phyloP scores from a whole-genome alignment of 345 rosid genomes.

The Dovyalis caffra region DNA sequence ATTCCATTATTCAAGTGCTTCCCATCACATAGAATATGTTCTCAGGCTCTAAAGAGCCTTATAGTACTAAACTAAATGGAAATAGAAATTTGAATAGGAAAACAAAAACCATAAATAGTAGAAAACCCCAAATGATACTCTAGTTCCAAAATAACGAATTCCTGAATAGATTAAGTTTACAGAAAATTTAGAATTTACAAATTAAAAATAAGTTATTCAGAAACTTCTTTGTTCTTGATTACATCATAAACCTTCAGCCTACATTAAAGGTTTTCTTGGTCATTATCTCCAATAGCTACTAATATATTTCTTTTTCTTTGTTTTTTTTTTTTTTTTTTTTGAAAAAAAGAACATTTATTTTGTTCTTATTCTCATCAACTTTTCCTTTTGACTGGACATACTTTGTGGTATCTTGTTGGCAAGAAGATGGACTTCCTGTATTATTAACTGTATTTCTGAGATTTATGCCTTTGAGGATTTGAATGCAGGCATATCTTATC shows the following conservation, averaged over 20 bases:
- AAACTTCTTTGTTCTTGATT: background rate
- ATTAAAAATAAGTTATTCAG: background rate
- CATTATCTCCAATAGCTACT: background rate
- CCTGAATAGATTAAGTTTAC: background rate
- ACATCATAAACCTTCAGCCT: background rate
- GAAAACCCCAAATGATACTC: background rate
- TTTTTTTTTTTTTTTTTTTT: background rate
- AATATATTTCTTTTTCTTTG: background rate
- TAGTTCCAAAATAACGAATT: background rate
- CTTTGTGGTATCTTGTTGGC: background rate
- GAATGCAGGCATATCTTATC: slow-evolving; percentile 69
- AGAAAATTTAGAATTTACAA: background rate
- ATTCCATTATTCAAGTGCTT: background rate
- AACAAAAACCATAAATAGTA: background rate
- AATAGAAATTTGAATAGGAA: background rate
- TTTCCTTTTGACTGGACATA: background rate
- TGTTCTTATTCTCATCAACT: background rate
- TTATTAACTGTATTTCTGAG: slow-evolving; percentile 7
- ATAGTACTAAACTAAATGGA: background rate
- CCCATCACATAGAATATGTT: background rate
- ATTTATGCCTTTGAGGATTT: slow-evolving; percentile 6
- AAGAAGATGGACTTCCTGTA: background rate
- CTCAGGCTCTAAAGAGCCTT: background rate
- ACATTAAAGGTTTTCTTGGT: background rate
- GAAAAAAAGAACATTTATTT: background rate